Base-by-base conservation (phyloP, 2,329 filamentous ascomycete genomes). In the Cercospora sojina region DNA sequence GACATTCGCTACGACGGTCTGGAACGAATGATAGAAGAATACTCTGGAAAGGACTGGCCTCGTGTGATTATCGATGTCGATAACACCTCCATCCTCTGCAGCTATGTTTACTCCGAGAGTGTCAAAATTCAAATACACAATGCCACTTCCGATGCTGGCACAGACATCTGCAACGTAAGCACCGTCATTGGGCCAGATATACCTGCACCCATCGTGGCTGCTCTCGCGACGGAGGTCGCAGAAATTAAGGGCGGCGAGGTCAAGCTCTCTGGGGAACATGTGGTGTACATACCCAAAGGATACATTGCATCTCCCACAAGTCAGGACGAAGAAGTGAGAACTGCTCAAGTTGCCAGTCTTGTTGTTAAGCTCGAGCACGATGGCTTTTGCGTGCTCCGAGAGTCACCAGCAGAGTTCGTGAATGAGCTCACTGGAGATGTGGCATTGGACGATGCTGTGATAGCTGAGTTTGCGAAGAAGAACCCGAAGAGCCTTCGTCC, bases 61-160 rank as follows among this genome's bases (percentile, higher is more conserved):
- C 66, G 69, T 3, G 69, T 69, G 12, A 67, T 70, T 12, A 67
- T 71, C 23, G 68, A 69, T 59, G 66, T 71, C 3, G 70, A 69
- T 23, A 57, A 65, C 4, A 67, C 64, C 13, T 68, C 68, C 2
- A 69, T 67, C 32, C 66, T 71, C 13, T 70, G 68, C 65, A 69
- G 68, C 38, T 64, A 69, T 35, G 57, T 32, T 0, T 67, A 69
- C 59, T 59, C 65, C 4, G 65, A 70, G 6, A 49, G 51, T 5
- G 60, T 71, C 58, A 68, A 68, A 56, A 49, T 31, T 16, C 62
- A 62, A 47, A 55, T 71, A 13, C 38, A 51, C 27, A 58, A 69
- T 32, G 66, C 62, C n/a, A 68, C 68, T 10, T 62, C 53, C 8
- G 55, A 55, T 23, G 55, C 65, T 16, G 66, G 68, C 9, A 53